Evolutionary conservation across 208 protist species (phyloP).

Genomic region (Strigomonas culicis): DNA sequence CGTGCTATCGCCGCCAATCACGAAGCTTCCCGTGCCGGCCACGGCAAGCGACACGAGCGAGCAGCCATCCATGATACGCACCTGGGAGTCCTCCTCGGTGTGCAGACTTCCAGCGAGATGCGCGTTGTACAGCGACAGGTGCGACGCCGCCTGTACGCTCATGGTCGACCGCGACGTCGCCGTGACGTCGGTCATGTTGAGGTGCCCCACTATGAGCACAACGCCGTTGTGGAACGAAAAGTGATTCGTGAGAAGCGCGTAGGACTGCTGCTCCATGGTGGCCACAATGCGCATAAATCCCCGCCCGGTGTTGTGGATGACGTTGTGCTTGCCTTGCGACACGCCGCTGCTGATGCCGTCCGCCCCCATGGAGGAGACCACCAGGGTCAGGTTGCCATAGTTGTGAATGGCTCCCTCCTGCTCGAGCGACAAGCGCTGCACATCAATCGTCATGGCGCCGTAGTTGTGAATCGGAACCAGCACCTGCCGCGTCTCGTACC

Average conservation of each 20-base stretch:
- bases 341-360: constrained; percentile 59
- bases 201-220: constrained; percentile 40
- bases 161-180: constrained; percentile 26
- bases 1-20: constrained; percentile 37
- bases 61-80: constrained; percentile 40
- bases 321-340: constrained; percentile 43
- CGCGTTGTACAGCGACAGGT: constrained; percentile 33
- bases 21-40: constrained; percentile 35
- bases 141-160: constrained; percentile 28
- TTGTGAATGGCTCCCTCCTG: constrained; percentile 69
- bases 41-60: constrained; percentile 37
- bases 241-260: constrained; percentile 48
- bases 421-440: constrained; percentile 56
- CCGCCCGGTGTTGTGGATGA: constrained; percentile 49
- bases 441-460: constrained; percentile 78
- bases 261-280: constrained; percentile 38
- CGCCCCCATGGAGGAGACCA: constrained; percentile 45
- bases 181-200: constrained; percentile 52
- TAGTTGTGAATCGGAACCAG: constrained; percentile 67
- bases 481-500: constrained; percentile 57
- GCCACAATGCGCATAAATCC: constrained; percentile 51
- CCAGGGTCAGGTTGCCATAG: constrained; percentile 70
- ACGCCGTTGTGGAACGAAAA: constrained; percentile 48
- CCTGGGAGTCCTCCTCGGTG: constrained; percentile 35
- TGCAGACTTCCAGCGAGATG: constrained; percentile 32